These are phyloP conservation scores for Priceomyces carsonii DNA, from an alignment of 805 yeast species.

Conservation along the genomic window DNA sequence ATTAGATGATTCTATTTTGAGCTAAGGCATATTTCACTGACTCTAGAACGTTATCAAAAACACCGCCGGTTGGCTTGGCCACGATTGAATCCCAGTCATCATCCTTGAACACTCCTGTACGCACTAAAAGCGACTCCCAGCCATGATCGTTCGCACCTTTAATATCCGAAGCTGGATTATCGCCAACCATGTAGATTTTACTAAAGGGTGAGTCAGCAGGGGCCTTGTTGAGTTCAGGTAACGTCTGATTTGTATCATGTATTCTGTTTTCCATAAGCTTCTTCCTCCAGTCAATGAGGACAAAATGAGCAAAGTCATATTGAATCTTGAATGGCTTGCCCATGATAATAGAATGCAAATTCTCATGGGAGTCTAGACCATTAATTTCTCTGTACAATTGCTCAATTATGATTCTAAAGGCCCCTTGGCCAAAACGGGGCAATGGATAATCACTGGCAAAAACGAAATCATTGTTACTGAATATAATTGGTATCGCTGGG, in stretches of 20 bases:
- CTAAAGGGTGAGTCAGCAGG: slow-evolving; percentile 40
- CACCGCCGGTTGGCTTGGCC: slow-evolving; percentile 51
- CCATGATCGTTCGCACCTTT: slow-evolving; percentile 85
- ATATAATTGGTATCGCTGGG: slow-evolving; percentile 71
- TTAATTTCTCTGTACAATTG: slow-evolving; percentile 57
- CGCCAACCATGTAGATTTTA: slow-evolving; percentile 93
- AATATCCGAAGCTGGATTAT: slow-evolving; percentile 92
- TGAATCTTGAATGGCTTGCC: slow-evolving; percentile 84
- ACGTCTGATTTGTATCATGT: slow-evolving; percentile 20
- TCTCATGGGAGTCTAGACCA: slow-evolving; percentile 31
- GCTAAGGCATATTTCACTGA: slow-evolving; percentile 31
- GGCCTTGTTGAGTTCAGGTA: slow-evolving; percentile 48
- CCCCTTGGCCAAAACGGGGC: slow-evolving; percentile 92
- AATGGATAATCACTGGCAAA: slow-evolving; percentile 84
- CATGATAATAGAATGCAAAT: slow-evolving; percentile 55
- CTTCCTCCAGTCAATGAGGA: slow-evolving; percentile 56
- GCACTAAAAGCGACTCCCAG: slow-evolving; percentile 83
- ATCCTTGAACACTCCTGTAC: slow-evolving; percentile 84
- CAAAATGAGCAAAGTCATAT: slow-evolving; percentile 80
- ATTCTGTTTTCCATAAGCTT: slow-evolving; percentile 25
- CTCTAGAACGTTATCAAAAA: slow-evolving; percentile 48
- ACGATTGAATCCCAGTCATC: slow-evolving; percentile 42
- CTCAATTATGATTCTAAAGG: slow-evolving; percentile 66
- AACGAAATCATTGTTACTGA: slow-evolving; percentile 78
- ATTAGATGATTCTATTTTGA: slow-evolving; percentile 5